phyloP scores from a whole-genome alignment of 2,329 filamentous ascomycete species.

The Penicillium sp. region DNA sequence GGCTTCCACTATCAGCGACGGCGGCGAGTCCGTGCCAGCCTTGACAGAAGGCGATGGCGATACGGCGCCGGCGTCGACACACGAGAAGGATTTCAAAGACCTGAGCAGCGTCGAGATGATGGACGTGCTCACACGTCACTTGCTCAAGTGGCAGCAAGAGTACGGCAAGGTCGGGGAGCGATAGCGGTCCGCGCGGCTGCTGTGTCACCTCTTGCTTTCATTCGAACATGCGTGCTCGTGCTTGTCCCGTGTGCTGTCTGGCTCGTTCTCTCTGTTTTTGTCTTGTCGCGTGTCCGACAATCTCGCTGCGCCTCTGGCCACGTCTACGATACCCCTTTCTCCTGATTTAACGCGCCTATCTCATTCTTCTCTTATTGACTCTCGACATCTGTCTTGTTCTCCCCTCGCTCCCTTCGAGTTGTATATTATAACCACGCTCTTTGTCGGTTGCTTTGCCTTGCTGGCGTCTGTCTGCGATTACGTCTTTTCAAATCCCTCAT shows the following conservation, averaged over 20 bases:
- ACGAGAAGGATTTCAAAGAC: slow-evolving; percentile 66
- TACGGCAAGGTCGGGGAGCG: slow-evolving; percentile 59
- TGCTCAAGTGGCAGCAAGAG: slow-evolving; percentile 83
- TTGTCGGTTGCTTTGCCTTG: not conserved
- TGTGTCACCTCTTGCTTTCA: slow-evolving; percentile 8
- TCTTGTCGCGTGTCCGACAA: not conserved
- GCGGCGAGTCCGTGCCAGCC: slow-evolving; percentile 29
- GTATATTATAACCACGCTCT: slow-evolving; percentile 23
- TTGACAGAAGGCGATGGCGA: slow-evolving; percentile 32
- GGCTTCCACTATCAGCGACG: slow-evolving; percentile 29
- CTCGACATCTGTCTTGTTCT: slow-evolving; percentile 1
- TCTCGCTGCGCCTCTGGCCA: not conserved
- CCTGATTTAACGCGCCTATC: not conserved
- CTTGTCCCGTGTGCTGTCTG: not conserved
- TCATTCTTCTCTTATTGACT: slow-evolving; percentile 2
- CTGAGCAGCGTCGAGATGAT: slow-evolving; percentile 86
- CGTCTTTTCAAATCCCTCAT: slow-evolving; percentile 14
- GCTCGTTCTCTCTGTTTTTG: not conserved
- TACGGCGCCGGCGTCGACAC: slow-evolving; percentile 25
- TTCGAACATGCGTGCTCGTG: not conserved
- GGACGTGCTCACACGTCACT: slow-evolving; percentile 76
- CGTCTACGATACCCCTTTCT: not conserved
- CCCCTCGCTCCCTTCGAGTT: slow-evolving; percentile 10
- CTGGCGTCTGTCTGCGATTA: slow-evolving; percentile 2
- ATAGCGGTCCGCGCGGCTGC: slow-evolving; percentile 29